Conservation (phyloP, 345 rosid species). For the Eucalyptus tenuipes region DNA sequence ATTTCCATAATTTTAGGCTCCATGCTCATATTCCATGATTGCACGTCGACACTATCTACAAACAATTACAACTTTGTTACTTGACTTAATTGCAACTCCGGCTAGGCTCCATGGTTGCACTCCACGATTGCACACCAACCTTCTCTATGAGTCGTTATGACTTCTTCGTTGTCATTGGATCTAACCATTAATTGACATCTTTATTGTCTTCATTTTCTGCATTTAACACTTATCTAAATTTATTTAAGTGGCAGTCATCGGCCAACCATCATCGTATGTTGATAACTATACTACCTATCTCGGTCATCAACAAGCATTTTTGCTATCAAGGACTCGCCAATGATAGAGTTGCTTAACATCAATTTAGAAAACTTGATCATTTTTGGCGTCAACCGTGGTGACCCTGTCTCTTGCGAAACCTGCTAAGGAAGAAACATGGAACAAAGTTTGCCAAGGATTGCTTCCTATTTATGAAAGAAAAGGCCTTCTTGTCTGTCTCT, state of each 20-base stretch:
- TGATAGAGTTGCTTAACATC: neutral
- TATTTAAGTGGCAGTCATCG: accelerated
- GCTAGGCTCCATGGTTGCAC: neutral
- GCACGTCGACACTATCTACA: neutral
- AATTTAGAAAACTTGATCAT: neutral
- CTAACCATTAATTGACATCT: neutral
- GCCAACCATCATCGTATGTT: accelerated
- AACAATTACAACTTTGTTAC: neutral
- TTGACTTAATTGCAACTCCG: neutral
- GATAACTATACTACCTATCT: neutral
- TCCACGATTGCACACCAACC: neutral
- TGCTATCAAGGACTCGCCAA: neutral
- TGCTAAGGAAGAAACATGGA: neutral
- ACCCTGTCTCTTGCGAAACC: neutral
- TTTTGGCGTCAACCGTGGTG: neutral
- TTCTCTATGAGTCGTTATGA: neutral
- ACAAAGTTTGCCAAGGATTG: neutral
- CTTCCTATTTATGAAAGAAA: neutral
- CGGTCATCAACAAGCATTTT: neutral
- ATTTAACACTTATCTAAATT: neutral
- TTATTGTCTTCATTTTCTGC: accelerated
- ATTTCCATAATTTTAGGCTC: neutral
- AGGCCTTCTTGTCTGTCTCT: neutral
- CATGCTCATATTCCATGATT: neutral
- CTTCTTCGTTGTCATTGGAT: neutral